Percentiles rank a stretch among this genome's conserved stretches.
Evolutionary conservation across 345 rosid genomes (phyloP).

Genomic region (Punica granatum): DNA sequence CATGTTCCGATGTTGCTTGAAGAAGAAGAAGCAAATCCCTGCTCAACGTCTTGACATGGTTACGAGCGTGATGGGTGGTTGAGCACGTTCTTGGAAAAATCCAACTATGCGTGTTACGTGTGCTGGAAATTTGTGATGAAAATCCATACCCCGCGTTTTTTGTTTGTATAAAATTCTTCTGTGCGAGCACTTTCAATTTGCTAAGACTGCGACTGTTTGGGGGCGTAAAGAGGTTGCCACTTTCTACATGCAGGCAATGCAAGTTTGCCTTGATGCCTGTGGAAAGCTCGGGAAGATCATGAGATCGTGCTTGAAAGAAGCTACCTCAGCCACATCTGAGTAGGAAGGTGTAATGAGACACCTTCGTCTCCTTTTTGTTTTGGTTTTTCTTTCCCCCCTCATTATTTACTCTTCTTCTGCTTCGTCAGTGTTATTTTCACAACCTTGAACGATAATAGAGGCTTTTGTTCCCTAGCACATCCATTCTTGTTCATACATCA

Average conservation of each 20-base stretch:
- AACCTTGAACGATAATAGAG: background rate
- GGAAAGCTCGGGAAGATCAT: slow-evolving; percentile 68
- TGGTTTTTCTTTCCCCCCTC: no score
- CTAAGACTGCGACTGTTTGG: background rate
- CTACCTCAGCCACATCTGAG: slow-evolving; percentile 45
- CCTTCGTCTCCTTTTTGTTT: background rate
- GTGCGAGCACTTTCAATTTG: background rate
- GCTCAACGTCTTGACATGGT: background rate
- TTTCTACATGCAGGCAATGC: slow-evolving; percentile 54
- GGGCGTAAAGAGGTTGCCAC: background rate
- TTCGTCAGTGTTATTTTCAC: background rate
- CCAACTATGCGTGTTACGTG: background rate
- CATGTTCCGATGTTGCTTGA: background rate
- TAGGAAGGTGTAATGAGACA: slow-evolving; percentile 14
- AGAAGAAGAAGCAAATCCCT: background rate
- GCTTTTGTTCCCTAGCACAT: background rate
- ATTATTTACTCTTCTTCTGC: background rate
- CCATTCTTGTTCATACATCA: background rate
- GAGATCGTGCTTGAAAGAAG: slow-evolving; percentile 74
- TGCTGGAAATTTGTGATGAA: background rate
- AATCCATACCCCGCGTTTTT: background rate
- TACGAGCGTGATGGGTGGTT: background rate
- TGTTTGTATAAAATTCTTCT: background rate
- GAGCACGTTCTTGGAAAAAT: background rate
- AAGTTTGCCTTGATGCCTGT: slow-evolving; percentile 86